These are phyloP conservation scores for Starmerella apicola DNA, from an alignment of 805 yeast species.

Conservation along the genomic window DNA sequence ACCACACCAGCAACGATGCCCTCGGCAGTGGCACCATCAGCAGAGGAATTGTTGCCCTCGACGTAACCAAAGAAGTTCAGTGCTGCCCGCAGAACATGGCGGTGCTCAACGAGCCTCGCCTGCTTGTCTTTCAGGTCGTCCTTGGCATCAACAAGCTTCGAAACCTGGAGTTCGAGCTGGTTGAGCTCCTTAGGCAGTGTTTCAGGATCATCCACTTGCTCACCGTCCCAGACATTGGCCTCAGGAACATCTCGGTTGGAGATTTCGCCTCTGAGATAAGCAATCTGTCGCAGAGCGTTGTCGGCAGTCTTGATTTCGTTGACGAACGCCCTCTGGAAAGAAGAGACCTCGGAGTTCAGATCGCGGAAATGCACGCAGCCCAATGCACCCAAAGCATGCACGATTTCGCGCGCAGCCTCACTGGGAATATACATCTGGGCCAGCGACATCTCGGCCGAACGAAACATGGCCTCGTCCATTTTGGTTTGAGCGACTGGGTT, in stretches of 20 bases:
- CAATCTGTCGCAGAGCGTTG: conserved; percentile 75
- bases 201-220: conserved; percentile 46
- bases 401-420: conserved; percentile 77
- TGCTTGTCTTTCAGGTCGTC: conserved; percentile 52
- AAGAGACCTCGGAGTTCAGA: conserved; percentile 62
- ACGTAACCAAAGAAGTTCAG: conserved; percentile 31
- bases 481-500: background rate
- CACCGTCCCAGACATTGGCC: conserved; percentile 31
- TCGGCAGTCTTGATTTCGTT: conserved; percentile 74
- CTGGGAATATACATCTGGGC: conserved; percentile 84
- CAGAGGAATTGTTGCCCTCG: conserved; percentile 28
- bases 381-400: conserved; percentile 75
- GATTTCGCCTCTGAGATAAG: conserved; percentile 30
- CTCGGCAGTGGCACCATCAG: conserved; percentile 29
- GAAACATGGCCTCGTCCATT: conserved; percentile 28
- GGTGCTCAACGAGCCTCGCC: conserved; percentile 55
- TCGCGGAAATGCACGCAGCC: conserved; percentile 84
- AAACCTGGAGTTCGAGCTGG: conserved; percentile 59
- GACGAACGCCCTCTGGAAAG: conserved; percentile 85
- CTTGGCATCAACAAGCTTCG: conserved; percentile 57
- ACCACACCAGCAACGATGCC: conserved; percentile 67
- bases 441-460: conserved; percentile 93
- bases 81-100: conserved; percentile 45
- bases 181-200: conserved; percentile 51
- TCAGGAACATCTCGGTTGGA: conserved; percentile 24